phyloP scores from a whole-genome alignment of 352 stramenopile species.

The Pythium dissotocum region DNA sequence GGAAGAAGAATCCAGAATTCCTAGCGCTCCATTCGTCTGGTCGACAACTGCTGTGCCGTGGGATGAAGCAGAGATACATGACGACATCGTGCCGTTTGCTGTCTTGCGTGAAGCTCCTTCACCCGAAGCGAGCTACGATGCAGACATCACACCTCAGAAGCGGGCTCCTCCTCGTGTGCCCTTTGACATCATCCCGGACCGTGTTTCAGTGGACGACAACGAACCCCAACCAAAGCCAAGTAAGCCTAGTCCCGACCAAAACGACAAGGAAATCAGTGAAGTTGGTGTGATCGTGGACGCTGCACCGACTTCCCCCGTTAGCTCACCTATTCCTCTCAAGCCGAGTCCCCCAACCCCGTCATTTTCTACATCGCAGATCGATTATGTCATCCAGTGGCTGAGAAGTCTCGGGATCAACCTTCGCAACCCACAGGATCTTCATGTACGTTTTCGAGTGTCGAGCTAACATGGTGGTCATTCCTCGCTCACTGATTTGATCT shows the following conservation, averaged over 20 bases:
- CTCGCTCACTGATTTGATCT: background rate
- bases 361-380: background rate
- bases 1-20: conserved; percentile 1
- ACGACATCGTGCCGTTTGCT: background rate
- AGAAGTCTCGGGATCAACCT: conserved; percentile 2
- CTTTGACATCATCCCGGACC: background rate
- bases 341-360: background rate
- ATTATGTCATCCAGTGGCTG: background rate
- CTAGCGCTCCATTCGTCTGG: background rate
- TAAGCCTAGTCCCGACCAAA: background rate
- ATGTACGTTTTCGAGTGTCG: background rate
- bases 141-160: conserved; percentile 1
- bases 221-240: background rate
- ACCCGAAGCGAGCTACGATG: background rate
- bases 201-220: background rate
- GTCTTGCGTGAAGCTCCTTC: background rate
- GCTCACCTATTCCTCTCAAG: background rate
- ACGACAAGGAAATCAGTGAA: background rate
- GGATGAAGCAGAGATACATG: background rate
- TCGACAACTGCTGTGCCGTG: background rate
- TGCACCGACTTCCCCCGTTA: background rate
- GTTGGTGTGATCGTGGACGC: background rate
- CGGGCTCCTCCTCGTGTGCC: background rate
- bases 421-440: background rate
- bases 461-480: background rate